Base-by-base conservation (phyloP, 805 yeast genomes). In the Saccharomycopsis vini region DNA sequence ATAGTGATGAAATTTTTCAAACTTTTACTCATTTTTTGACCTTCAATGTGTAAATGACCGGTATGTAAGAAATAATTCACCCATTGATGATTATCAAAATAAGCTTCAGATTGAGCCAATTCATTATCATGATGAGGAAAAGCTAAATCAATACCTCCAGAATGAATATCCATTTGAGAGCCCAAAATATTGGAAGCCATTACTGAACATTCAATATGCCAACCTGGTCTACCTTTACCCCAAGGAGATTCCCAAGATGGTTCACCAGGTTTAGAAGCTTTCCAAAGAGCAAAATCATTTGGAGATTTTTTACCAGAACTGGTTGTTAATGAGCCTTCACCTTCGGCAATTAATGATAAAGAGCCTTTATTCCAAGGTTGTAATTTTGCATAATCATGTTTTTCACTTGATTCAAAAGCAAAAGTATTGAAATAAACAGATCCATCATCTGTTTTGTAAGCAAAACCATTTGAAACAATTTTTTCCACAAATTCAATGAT, bases 71-170 rank as follows among this genome's bases (percentile, higher is more conserved):
- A 92, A 61, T 92, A 92, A 63, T 92, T 90, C 44, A 92, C 86
- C 99, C 99, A 92, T 65, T 92, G 98, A 40, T 76, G 65, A 62
- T 84, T 80, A 58, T 85, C 88, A 61, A 71, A 90, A 61, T 79
- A 81, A 5, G 97, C 97, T 62, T 92, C 99, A 22, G 89, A 74
- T 68, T 92, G 99, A 1, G 99, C 99, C 51, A 92, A 69, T 66
- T 92, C 99, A 58, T 92, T 92, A 63, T 92, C 99, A 64, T 92
- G 99, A 62, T 92, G 99, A 2, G 99, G 99, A 69, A 92, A 92
- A 18, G 97, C 96, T 57, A 92, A 73, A 66, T 92, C 98, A 43
- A 92, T 78, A 52, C 98, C 98, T 46, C 98, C 98, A 15, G 95
- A 80, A 61, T 92, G 98, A 53, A 92, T 86, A 62, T 92, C 98